phyloP scores from a whole-genome alignment of 257 asterid species.

The Solanum megistacrolobum region DNA sequence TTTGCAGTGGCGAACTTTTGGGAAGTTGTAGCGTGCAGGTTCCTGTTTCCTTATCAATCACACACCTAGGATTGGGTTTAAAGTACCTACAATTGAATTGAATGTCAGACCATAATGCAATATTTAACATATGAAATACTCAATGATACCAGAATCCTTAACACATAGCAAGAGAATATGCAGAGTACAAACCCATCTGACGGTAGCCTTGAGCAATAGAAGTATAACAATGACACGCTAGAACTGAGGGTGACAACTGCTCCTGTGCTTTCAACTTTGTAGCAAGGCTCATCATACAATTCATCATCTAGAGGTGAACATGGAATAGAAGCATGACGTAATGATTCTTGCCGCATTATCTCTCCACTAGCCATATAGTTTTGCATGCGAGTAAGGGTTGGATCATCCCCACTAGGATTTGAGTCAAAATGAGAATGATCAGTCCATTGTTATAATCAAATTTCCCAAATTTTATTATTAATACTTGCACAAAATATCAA shows the following conservation, averaged over 20 bases:
- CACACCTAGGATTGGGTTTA: conserved; percentile 59
- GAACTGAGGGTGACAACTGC: conserved; percentile 65
- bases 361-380: conserved; percentile 56
- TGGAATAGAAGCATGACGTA: conserved; percentile 49
- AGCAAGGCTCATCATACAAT: conserved; percentile 33
- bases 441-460: not conserved
- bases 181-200: conserved; percentile 56
- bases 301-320: conserved; percentile 41
- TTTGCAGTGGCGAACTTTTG: conserved; percentile 50
- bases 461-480: not conserved
- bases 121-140: not conserved
- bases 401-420: conserved; percentile 39
- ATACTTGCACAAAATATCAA: not conserved
- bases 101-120: not conserved
- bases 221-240: conserved; percentile 49
- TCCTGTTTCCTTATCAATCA: conserved; percentile 27
- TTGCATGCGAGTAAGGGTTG: conserved; percentile 30
- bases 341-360: conserved; percentile 61
- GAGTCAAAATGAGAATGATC: not conserved
- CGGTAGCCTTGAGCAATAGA: conserved; percentile 79
- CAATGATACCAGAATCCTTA: not conserved
- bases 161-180: not conserved
- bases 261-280: conserved; percentile 54
- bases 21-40: conserved; percentile 59
- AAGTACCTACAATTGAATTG: conserved; percentile 40